These are phyloP conservation scores for Scorias spongiosa DNA, from an alignment of 2,329 filamentous ascomycete genomes.

Conservation along the genomic window DNA sequence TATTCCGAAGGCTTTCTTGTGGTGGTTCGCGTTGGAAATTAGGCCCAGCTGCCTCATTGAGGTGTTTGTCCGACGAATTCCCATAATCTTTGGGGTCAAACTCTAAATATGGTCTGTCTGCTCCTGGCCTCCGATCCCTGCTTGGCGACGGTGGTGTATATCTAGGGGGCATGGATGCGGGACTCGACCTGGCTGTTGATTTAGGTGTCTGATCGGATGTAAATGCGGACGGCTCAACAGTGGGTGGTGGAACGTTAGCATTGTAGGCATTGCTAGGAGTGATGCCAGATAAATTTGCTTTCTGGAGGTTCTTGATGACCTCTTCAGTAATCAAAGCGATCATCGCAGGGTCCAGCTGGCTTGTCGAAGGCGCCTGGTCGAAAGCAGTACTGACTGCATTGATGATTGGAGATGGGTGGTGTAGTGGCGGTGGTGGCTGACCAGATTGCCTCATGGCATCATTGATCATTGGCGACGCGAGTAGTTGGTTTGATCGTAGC, in stretches of 20 bases:
- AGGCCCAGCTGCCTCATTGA: no score
- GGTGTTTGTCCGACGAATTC: no score
- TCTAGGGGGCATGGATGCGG: slow-evolving; percentile 32
- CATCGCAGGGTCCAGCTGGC: slow-evolving; percentile 42
- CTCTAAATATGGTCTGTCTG: neutral
- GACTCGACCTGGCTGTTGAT: slow-evolving; percentile 29
- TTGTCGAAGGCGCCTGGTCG: slow-evolving; percentile 32
- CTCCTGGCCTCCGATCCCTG: neutral
- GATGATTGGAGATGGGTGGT: slow-evolving; percentile 32
- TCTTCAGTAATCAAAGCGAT: slow-evolving; percentile 44
- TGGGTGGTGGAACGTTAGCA: slow-evolving; percentile 17
- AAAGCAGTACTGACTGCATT: slow-evolving; percentile 44
- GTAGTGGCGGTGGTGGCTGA: slow-evolving; percentile 5
- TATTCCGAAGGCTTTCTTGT: no score
- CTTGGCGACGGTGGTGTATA: slow-evolving; percentile 42
- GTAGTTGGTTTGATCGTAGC: neutral
- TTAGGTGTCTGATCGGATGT: slow-evolving; percentile 15
- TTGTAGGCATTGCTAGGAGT: slow-evolving; percentile 11
- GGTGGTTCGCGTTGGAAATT: no score
- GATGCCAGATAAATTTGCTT: slow-evolving; percentile 7
- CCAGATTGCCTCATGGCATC: no score
- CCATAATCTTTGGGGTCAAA: no score
- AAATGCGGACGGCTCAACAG: slow-evolving; percentile 9
- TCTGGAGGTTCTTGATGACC: slow-evolving; percentile 25
- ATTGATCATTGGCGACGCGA: neutral